These are phyloP conservation scores for Castanea mollissima DNA, from an alignment of 306 rosid species.

Conservation along the genomic window DNA sequence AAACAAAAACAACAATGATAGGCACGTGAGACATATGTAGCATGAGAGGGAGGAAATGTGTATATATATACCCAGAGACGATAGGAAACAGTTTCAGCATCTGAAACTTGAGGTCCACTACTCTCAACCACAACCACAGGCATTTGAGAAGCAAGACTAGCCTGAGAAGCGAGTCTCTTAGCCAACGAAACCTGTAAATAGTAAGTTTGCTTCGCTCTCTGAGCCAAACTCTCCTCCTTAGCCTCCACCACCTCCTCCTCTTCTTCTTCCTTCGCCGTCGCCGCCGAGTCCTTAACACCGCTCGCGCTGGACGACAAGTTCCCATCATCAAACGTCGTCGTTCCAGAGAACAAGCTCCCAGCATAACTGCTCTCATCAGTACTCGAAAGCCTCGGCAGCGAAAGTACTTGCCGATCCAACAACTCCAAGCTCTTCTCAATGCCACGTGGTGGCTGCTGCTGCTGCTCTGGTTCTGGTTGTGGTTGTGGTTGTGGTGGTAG, in stretches of 20 bases:
- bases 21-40: too few species aligned
- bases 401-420: conserved; percentile 42
- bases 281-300: conserved; percentile 39
- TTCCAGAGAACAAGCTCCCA: conserved; percentile 88
- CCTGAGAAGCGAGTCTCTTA: conserved; percentile 57
- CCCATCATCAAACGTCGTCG: conserved; percentile 73
- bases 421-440: conserved; percentile 52
- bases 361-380: conserved; percentile 65
- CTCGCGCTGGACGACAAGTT: conserved; percentile 55
- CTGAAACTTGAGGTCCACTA: conserved; percentile 47
- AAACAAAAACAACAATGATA: too few species aligned
- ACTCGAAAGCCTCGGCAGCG: conserved; percentile 68
- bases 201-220: conserved; percentile 56
- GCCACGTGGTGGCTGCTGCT: neutral
- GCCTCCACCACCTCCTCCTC: conserved; percentile 10
- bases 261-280: conserved; percentile 30
- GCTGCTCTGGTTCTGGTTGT: too few species aligned
- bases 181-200: conserved; percentile 61
- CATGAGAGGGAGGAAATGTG: too few species aligned
- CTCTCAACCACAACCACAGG: conserved; percentile 45
- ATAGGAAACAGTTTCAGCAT: conserved; percentile 76
- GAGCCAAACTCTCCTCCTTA: conserved; percentile 28
- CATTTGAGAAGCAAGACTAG: conserved; percentile 51
- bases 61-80: conserved; percentile 71
- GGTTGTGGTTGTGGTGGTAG: conserved; percentile 6